Base-by-base conservation (phyloP, 2,329 filamentous ascomycete species). In the Aspergillus pseudoglaucus region DNA sequence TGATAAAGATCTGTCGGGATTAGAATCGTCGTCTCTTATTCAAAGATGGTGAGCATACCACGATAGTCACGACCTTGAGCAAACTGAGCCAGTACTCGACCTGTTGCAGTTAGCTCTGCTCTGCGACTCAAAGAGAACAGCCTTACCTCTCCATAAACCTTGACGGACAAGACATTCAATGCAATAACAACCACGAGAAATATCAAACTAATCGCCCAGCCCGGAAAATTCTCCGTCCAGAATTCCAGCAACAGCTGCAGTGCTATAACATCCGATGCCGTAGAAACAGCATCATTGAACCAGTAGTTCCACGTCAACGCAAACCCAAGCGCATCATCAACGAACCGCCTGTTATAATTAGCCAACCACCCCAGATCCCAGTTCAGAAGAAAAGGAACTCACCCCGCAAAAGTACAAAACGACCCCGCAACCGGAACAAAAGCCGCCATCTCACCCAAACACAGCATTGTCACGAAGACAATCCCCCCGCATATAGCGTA, bases 211-310 rank as follows among this genome's bases (percentile, higher is more conserved):
- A 84, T 68, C 0, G 76, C 82, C 75, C 80, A 84, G 1, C 81
- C 80, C 0, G 82, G 82, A 45, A 85, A 81, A 50, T 76, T 74
- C 40, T 79, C 74, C 32, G 75, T 78, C 81, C 82, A 85, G 59
- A 81, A 84, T 42, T 81, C 65, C 45, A 84, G 64, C 1, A 85
- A 59, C 2, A 85, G 65, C 59, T 81, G 78, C 30, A 81, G 61
- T 0, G 79, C 75, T 17, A 84, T 78, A 22, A 85, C 65, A 64
- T 85, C 82, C 0, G 80, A 71, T 0, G 81, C 82, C 1, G 76
- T 80, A 0, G 74, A 76, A 0, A 81, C 76, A 1, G 81, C 81
- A 64, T 84, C 80, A 59, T 85, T 84, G 57, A 84, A 83, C 81
- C 81, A 85, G 52, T 73, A 72, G 46, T 73, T 71, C 71, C 71